Percentiles rank a stretch among this genome's conserved stretches.
Conservation (phyloP, 1,284 basidiomycete genomes). For the Pseudozyma sp. region DNA sequence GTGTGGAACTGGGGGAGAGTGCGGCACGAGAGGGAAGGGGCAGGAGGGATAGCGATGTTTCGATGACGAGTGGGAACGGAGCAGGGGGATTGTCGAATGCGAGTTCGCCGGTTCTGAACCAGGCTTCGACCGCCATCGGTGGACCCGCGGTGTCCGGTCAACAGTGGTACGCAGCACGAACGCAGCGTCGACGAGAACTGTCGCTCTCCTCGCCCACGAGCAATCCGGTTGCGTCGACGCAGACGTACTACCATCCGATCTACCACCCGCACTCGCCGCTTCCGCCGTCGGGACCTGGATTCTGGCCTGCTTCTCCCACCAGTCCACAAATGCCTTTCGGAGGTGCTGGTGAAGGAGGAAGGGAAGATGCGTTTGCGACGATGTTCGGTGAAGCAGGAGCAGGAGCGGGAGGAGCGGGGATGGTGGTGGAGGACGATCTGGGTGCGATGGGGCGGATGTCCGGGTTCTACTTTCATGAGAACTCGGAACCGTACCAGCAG, state of each 20-base stretch:
- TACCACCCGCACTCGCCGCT: constrained; percentile 35
- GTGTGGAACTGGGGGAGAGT: constrained; percentile 75
- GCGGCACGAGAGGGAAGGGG: constrained; percentile 15
- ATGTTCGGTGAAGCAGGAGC: constrained; percentile 8
- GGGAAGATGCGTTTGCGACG: constrained; percentile 19
- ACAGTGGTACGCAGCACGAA: constrained; percentile 48
- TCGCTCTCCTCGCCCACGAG: constrained; percentile 24
- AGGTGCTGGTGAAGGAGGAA: neutral
- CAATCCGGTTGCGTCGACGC: neutral
- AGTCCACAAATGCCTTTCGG: constrained; percentile 16
- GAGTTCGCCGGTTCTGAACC: constrained; percentile 11
- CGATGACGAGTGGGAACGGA: constrained; percentile 11
- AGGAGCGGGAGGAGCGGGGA: constrained; percentile 1
- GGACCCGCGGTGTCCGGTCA: constrained; percentile 14
- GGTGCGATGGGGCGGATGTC: constrained; percentile 74
- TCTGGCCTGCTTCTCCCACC: constrained; percentile 40
- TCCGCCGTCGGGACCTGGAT: constrained; percentile 23
- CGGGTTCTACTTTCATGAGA: constrained; percentile 93
- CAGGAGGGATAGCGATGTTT: constrained; percentile 28
- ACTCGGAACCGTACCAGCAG: constrained; percentile 80
- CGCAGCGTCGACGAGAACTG: constrained; percentile 32
- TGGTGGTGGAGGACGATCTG: constrained; percentile 30
- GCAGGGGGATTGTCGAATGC: constrained; percentile 8
- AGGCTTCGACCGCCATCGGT: neutral
- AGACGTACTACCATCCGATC: constrained; percentile 26